Evolutionary conservation across 2,329 filamentous ascomycete genomes (phyloP), one percentile per base, ranked within the genome.

Genomic region (Paraphoma sp.): DNA sequence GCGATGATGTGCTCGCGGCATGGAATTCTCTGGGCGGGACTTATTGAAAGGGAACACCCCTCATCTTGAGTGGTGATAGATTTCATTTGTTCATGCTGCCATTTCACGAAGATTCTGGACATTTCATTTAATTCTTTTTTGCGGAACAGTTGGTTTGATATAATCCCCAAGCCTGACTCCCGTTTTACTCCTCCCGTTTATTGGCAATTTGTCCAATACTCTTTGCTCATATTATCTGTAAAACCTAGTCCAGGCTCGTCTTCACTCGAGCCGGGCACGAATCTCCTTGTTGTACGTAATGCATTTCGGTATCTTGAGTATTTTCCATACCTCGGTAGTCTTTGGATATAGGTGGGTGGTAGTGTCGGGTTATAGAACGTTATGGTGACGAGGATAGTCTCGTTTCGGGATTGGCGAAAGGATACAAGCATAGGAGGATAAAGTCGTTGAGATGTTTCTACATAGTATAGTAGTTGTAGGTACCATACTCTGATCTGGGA

Each of bases 21-120:
- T 82, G 80, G 80, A 77, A 77, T 10, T 80, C 76, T 53, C 57
- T 82, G 23, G 80, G 80, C 7, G 80, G 80, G 12, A 70, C 71
- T 47, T 69, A 69, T 50, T 69, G 45, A 54, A 33, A 23, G 23
- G 23, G n/a, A n/a, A 23, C 23, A 23, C 23, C 23, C 5, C 23
- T 23, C 23, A 2, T 5, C 2, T 23, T 23, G 23, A 23, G 23
- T 23, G 23, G 23, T 23, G 23, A 3, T 30, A n/a, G 12, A 16
- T 17, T 23, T 33, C 10, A 28, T 16, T 48, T 11, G 31, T 48
- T 12, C 17, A n/a, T 30, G 28, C 30, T 17, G 28, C 3, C 14
- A 33, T 44, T 33, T 36, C 29, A 10, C 14, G 45, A 11, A 6
- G 6, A 4, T 30, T 31, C 45, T 16, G 17, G 10, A 28, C 29